Evolutionary conservation across 2,329 filamentous ascomycete genomes (phyloP), one percentile per base, ranked within the genome.

Genomic region (Colletotrichum somersetense): DNA sequence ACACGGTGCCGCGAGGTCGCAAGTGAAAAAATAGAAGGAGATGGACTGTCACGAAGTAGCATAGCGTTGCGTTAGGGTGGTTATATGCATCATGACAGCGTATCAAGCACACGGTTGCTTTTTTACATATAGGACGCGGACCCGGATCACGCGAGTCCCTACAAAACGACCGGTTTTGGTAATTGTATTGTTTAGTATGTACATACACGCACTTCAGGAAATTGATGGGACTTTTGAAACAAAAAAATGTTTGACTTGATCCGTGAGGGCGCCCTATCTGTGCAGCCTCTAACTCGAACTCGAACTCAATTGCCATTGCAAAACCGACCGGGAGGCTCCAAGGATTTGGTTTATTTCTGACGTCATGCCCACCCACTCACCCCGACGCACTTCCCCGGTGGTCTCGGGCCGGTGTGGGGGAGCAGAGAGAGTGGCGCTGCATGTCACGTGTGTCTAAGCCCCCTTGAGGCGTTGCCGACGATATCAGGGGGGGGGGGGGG

Each of bases 371-470:
- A 35, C 35, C 35, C 35, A 35, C 35, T 35, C 35, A 35, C 26
- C 35, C 35, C 35, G 35, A 10, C 10, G 35, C 35, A 35, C 14
- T 42, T 5, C 40, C 40, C 40, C 40, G 14, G 40, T 42, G 14
- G 40, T 42, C 40, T 16, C 40, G 40, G 40, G 12, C 40, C 40
- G 40, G 14, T 42, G 40, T 16, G 40, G 40, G 40, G 40, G 14
- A 5, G 40, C 2, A 14, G 40, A 3, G 14, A 42, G 40, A 42
- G 40, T 42, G 40, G 40, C 40, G 80, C 80, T 30, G 85, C 82
- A 73, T 85, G 40, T 42, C 40, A 42, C 40, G 40, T 42, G 40
- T 42, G 40, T 42, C 40, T 42, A 1, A 42, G 40, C 40, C 12
- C 40, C 40, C 3, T 14, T 16, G 26, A 26, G 26, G 26, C 26